These are phyloP conservation scores for Lumnitzera littorea DNA, from an alignment of 345 rosid genomes.

Conservation along the genomic window DNA sequence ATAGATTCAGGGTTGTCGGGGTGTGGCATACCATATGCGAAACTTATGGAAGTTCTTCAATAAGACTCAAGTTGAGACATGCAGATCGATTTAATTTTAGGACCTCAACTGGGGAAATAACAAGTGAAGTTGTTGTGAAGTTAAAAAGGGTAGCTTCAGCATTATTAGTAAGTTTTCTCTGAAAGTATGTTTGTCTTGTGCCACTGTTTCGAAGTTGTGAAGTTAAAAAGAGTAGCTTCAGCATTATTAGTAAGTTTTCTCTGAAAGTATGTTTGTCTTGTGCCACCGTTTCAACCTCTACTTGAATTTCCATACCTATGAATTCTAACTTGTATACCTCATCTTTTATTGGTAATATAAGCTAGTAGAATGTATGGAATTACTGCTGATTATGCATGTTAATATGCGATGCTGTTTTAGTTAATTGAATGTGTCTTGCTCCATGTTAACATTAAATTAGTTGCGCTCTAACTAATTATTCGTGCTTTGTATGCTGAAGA, in stretches of 20 bases:
- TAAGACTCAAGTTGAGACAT: constrained; percentile 42
- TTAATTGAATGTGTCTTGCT: no score
- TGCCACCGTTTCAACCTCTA: neutral
- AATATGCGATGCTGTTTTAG: no score
- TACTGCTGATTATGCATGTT: no score
- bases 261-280: neutral
- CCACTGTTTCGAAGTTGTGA: constrained; percentile 22
- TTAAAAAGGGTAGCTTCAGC: constrained; percentile 41
- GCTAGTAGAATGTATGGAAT: no score
- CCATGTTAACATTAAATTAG: no score
- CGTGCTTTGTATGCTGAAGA: no score
- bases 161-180: constrained; percentile 10
- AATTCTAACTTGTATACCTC: neutral
- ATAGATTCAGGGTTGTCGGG: constrained; percentile 38
- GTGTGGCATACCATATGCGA: constrained; percentile 37
- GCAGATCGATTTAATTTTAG: constrained; percentile 53
- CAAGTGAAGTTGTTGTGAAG: constrained; percentile 36
- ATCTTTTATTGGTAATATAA: no score
- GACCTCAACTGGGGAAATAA: constrained; percentile 25
- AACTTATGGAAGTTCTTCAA: constrained; percentile 29
- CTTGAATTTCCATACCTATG: neutral
- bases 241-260: constrained; percentile 15
- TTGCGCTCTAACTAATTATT: no score
- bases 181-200: neutral
- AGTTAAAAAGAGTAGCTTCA: constrained; percentile 40